Conservation (phyloP, 495 filamentous ascomycete species). For the Tetracladium setigerum region DNA sequence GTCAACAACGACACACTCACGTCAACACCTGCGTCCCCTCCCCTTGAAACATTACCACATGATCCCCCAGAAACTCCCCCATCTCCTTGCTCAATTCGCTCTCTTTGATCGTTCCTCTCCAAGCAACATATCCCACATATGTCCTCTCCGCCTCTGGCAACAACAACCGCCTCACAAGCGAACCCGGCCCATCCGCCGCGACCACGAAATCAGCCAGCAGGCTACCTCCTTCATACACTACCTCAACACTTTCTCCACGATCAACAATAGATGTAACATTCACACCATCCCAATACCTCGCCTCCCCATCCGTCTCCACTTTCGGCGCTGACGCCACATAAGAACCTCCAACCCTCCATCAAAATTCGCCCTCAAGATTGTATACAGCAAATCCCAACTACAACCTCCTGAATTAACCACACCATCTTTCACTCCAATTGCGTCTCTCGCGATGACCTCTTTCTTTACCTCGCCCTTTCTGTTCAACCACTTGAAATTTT, state of each 20-base stretch:
- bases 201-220: slow-evolving; percentile 40
- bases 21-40: background rate
- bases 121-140: slow-evolving; percentile 50
- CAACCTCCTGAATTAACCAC: slow-evolving; percentile 37
- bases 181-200: slow-evolving; percentile 49
- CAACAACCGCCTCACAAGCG: slow-evolving; percentile 40
- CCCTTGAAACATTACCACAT: background rate
- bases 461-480: slow-evolving; percentile 11
- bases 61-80: slow-evolving; percentile 19
- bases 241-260: slow-evolving; percentile 27
- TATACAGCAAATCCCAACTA: slow-evolving; percentile 48
- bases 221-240: slow-evolving; percentile 23
- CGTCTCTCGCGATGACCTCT: slow-evolving; percentile 38
- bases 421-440: slow-evolving; percentile 29
- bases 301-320: slow-evolving; percentile 28
- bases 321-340: slow-evolving; percentile 35
- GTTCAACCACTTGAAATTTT: slow-evolving; percentile 5
- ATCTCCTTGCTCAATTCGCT: slow-evolving; percentile 23
- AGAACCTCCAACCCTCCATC: slow-evolving; percentile 35
- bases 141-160: slow-evolving; percentile 35
- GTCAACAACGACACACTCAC: background rate
- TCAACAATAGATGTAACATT: slow-evolving; percentile 38
- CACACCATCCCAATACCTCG: slow-evolving; percentile 37
- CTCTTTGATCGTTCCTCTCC: slow-evolving; percentile 44
- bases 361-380: slow-evolving; percentile 46